Conservation (phyloP, 169 alveolate genomes). For the Eimeria brunetti region DNA sequence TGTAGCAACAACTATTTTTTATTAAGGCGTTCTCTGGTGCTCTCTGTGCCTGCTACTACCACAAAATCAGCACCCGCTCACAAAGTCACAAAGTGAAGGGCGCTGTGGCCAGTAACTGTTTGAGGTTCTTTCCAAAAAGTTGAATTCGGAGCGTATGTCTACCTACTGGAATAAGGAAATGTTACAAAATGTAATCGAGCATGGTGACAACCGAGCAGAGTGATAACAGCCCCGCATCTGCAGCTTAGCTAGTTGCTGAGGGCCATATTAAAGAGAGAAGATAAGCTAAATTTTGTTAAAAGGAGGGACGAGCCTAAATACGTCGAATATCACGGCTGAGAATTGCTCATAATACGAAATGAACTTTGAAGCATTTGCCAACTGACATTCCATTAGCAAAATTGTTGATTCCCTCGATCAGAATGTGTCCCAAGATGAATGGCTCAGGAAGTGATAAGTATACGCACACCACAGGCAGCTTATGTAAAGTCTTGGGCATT, state of each 20-base stretch:
- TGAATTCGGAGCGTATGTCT: background rate
- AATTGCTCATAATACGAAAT: background rate
- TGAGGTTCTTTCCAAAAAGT: background rate
- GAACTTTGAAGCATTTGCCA: background rate
- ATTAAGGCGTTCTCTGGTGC: background rate
- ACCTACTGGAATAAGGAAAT: background rate
- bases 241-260: background rate
- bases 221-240: background rate
- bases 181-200: background rate
- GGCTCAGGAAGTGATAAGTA: background rate
- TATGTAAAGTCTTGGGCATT: background rate
- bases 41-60: background rate
- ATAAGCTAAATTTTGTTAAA: background rate
- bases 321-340: background rate
- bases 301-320: background rate
- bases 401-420: background rate
- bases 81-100: background rate
- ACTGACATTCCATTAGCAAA: background rate
- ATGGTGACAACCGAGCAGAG: background rate
- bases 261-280: background rate
- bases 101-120: background rate
- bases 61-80: background rate
- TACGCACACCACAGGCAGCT: background rate
- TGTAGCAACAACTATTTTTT: background rate
- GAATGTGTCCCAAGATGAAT: background rate